Conservation (phyloP, 371 early-diverging fungal species). For the Enterocytospora artemiae region DNA sequence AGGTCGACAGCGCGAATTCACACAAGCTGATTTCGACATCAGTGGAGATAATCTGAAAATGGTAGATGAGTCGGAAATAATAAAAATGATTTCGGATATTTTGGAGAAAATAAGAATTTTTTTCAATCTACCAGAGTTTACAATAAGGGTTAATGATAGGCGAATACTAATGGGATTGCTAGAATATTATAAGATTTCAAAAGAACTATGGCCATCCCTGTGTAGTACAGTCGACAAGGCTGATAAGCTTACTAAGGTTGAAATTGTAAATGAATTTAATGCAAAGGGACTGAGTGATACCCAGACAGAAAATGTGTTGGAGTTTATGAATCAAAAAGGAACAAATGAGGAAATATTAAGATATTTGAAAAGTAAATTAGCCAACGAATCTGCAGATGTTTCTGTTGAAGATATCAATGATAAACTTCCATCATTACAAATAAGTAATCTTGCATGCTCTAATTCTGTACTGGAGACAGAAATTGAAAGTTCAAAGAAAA, state of each 20-base stretch:
- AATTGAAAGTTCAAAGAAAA: slow-evolving; percentile 54
- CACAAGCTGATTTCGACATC: slow-evolving; percentile 97
- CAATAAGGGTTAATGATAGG: slow-evolving; percentile 81
- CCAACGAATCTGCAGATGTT: slow-evolving; percentile 63
- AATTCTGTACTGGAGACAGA: slow-evolving; percentile 56
- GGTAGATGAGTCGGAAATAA: slow-evolving; percentile 86
- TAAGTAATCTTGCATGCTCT: background rate
- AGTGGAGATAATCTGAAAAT: slow-evolving; percentile 83
- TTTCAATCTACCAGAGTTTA: slow-evolving; percentile 69
- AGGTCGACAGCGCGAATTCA: slow-evolving; percentile 94
- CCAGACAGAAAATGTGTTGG: slow-evolving; percentile 61
- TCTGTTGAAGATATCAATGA: no score
- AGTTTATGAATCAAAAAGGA: slow-evolving; percentile 70
- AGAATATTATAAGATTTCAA: slow-evolving; percentile 79
- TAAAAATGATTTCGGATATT: slow-evolving; percentile 69
- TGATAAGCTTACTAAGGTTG: slow-evolving; percentile 65
- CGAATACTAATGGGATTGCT: slow-evolving; percentile 89
- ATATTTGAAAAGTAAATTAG: slow-evolving; percentile 62
- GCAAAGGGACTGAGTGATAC: slow-evolving; percentile 45
- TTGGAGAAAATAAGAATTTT: slow-evolving; percentile 60
- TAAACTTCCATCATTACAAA: no score
- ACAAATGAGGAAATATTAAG: slow-evolving; percentile 66
- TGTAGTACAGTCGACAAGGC: slow-evolving; percentile 95
- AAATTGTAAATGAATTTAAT: slow-evolving; percentile 47
- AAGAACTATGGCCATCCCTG: slow-evolving; percentile 69